Base-by-base conservation (phyloP, 768 basidiomycete species). In the Pleurotus ostreatus region DNA sequence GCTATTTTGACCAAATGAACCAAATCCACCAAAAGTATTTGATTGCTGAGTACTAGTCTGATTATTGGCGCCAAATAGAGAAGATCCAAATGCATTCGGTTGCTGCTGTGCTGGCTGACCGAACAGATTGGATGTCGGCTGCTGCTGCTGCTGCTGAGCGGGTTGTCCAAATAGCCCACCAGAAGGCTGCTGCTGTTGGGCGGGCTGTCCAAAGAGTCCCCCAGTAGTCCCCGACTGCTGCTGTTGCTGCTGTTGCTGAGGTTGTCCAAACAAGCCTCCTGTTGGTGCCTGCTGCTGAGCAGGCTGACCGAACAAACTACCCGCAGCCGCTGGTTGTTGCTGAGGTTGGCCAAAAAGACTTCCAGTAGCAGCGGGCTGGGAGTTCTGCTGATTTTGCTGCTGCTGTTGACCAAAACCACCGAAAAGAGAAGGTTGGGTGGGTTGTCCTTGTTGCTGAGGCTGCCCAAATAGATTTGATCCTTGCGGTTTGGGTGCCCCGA, bases 191-290 rank as follows among this genome's bases (percentile, higher is more conserved):
- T 62, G 61, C 54, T 63, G 66, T 47, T 63, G 65, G 15, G 49
- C 46, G 5, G 61, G 39, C 46, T 63, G 63, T 7, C 65, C 65
- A 51, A 65, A 65, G 9, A 63, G 25, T 13, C 60, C 52, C 23
- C 58, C 61, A 16, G 61, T 56, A 20, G 61, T 49, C 37, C 62
- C 61, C 45, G 64, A 63, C 43, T 66, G 65, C 45, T 62, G 67
- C 45, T 68, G 68, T 51, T 63, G 68, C 47, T 62, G 67, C 41
- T 68, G 68, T 51, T 63, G 68, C 26, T 58, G 54, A 2, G 66
- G 60, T 49, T 73, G 71, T 2, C 76, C 71, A 51, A 77, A 77
- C 23, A 76, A 59, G 0, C 74, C 58, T 11, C 63, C 51, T 11
- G 62, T 59, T 49, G 71, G 72, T 22, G 73, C 73, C 20, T 55